Percentiles rank a stretch among this genome's conserved stretches.
Conservation (phyloP, 2,329 filamentous ascomycete genomes). For the Podosphaera leucotricha region DNA sequence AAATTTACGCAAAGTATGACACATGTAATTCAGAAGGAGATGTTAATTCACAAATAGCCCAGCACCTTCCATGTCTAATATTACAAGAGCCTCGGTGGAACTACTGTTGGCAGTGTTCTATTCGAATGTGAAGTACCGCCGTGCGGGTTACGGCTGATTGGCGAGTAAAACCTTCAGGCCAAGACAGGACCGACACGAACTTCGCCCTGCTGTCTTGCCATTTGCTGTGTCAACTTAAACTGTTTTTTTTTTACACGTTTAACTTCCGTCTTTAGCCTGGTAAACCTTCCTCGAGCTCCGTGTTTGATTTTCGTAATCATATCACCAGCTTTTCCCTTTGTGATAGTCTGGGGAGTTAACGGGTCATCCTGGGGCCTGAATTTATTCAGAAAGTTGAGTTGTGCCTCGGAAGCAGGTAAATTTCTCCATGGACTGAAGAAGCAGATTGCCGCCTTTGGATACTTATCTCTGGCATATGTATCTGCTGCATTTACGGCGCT, state of each 20-base stretch:
- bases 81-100: too few species aligned
- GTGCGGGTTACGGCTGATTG: background rate
- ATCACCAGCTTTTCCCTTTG: constrained; percentile 60
- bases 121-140: too few species aligned
- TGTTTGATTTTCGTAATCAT: constrained; percentile 87
- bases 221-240: constrained; percentile 18
- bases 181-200: constrained; percentile 29
- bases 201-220: constrained; percentile 22
- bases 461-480: constrained; percentile 46
- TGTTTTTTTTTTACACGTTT: constrained; percentile 22
- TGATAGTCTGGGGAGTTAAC: constrained; percentile 33
- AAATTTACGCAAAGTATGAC: too few species aligned
- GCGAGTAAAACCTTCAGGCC: background rate
- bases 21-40: too few species aligned
- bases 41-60: too few species aligned
- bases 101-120: too few species aligned
- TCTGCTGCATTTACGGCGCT: constrained; percentile 70
- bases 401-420: constrained; percentile 34
- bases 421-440: constrained; percentile 47
- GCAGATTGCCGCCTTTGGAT: constrained; percentile 42
- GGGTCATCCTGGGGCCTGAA: constrained; percentile 29
- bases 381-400: constrained; percentile 49
- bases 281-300: constrained; percentile 45
- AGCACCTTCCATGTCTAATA: too few species aligned
- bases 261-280: constrained; percentile 26